These are phyloP conservation scores for Erodium trifolium DNA, from an alignment of 441 rosid genomes.

Conservation along the genomic window DNA sequence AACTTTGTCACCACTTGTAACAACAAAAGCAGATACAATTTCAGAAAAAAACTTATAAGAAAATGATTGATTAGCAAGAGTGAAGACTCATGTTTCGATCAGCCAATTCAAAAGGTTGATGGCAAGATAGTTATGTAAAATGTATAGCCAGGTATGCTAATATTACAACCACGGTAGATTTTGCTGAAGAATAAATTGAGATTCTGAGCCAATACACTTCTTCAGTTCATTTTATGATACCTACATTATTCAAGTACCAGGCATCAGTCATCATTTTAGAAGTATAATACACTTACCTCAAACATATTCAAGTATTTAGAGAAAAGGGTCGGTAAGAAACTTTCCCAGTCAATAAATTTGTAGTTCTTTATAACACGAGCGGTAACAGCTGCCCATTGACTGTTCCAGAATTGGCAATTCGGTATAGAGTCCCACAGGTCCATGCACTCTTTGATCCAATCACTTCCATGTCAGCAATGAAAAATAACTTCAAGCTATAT, in stretches of 20 bases:
- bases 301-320: conserved; percentile 86
- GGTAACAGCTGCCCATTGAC: conserved; percentile 88
- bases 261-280: not conserved
- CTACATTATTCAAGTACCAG: conserved; percentile 2
- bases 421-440: conserved; percentile 91
- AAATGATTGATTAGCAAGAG: too few relatives aligned
- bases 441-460: conserved; percentile 64
- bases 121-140: conserved; percentile 3
- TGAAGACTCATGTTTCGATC: not conserved
- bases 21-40: not conserved
- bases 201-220: not conserved
- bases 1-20: not conserved
- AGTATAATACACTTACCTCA: conserved; percentile 58
- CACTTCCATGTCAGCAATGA: conserved; percentile 44
- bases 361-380: conserved; percentile 88
- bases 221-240: not conserved
- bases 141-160: not conserved
- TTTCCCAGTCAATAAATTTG: conserved; percentile 71
- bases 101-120: not conserved
- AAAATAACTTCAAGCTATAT: conserved; percentile 16
- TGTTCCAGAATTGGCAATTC: conserved; percentile 97
- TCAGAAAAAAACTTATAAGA: not conserved
- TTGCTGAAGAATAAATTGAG: not conserved
- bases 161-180: conserved; percentile 1
- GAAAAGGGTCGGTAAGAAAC: conserved; percentile 69